Base-by-base conservation (phyloP, 106 monocot species). In the Dendrobium officinale region DNA sequence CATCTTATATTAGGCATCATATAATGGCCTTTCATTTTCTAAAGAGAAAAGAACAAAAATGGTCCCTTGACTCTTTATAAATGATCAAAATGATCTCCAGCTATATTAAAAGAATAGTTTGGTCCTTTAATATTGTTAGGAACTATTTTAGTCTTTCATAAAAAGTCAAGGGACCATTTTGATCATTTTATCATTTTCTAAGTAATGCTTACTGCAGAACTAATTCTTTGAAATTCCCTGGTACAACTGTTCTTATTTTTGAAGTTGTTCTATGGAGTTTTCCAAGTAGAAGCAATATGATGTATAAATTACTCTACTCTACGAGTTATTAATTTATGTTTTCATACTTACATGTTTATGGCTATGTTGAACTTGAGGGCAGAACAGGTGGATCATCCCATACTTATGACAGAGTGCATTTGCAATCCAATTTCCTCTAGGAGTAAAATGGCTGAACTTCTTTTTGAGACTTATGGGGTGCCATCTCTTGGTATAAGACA, bases 381-480 rank as follows among this genome's bases (percentile, higher is more conserved):
- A 78, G 80, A 83, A 78, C 90, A 97, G 94, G 83, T 97, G 74
- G 87, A 92, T 85, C 98, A 98, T 91, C 98, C 98, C 49, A 93
- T 98, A 77, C 78, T 98, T 55, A 95, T 98, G 89, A 98, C 98
- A 75, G 98, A 98, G 81, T 95, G 95, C 82, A 83, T 86, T 55
- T 89, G 86, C 82, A 98, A 98, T 74, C 98, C 98, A 56, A 72
- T 92, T 16, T 86, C 85, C 40, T 98, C 98, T 48, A 89, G 98
- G 41, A 88, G 91, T 85, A 95, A 91, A 98, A 98, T 98, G 98
- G 89, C 98, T 42, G 98, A 98, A 75, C 98, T 98, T 86, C 92
- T 98, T 45, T 98, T 98, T 81, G 98, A 98, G 82, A 95, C 92
- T 64, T 98, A 98, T 87, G 95, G 88, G 43, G 82, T 91, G 59